phyloP scores from a whole-genome alignment of 139 green algal genomes.

The Chlamydomonas schloesseri region DNA sequence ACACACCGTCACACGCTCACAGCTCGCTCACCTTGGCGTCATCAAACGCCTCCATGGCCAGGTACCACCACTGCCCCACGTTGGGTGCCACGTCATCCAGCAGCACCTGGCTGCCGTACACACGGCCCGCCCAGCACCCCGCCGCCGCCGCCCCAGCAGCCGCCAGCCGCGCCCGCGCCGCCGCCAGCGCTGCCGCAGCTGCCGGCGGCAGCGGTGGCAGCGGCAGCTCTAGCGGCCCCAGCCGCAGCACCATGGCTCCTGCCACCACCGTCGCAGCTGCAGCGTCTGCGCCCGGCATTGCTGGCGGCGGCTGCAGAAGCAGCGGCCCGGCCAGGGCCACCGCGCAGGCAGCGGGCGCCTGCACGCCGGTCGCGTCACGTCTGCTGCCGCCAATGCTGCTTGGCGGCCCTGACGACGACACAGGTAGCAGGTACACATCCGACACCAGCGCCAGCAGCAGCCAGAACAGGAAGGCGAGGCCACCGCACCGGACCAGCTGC shows the following conservation, averaged over 20 bases:
- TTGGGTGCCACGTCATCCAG: conserved; percentile 76
- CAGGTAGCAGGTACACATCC: conserved; percentile 22
- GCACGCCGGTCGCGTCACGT: background rate
- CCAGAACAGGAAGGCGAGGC: background rate
- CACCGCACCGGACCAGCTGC: background rate
- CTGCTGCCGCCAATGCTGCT: too few relatives aligned
- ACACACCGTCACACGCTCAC: background rate
- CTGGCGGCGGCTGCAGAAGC: too few relatives aligned
- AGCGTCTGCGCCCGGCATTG: background rate
- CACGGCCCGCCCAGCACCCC: conserved; percentile 45
- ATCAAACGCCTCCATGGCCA: conserved; percentile 82
- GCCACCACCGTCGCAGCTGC: background rate
- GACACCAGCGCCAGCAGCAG: conserved; percentile 43
- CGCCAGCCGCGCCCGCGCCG: background rate
- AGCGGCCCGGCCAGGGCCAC: too few relatives aligned
- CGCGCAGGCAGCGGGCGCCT: background rate
- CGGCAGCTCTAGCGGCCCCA: background rate
- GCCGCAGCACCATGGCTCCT: background rate
- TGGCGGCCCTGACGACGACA: background rate
- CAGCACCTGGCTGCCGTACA: conserved; percentile 58
- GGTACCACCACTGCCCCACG: conserved; percentile 84
- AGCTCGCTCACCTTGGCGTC: conserved; percentile 44
- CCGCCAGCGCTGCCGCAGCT: background rate
- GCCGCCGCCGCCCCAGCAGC: background rate
- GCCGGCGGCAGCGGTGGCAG: background rate